Evolutionary conservation across 257 asterid species (phyloP).

Genomic region (Pogostemon cablin): DNA sequence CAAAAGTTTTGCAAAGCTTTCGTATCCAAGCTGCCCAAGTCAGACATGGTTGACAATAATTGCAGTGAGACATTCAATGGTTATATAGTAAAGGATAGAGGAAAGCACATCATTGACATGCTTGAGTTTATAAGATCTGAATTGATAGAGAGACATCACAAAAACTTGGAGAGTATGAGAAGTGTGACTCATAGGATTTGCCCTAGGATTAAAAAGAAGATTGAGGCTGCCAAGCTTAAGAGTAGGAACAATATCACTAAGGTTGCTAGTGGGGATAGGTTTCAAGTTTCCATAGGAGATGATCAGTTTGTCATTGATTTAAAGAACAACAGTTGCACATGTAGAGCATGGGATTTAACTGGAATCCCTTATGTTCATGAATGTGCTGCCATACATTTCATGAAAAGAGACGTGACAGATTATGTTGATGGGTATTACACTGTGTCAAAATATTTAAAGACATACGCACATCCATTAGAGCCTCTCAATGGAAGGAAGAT

Average conservation of each 20-base stretch:
- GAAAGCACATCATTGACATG: neutral
- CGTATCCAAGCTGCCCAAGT: neutral
- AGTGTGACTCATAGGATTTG: neutral
- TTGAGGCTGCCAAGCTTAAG: neutral
- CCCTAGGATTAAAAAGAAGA: neutral
- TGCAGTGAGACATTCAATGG: slow-evolving; percentile 2
- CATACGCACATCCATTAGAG: too few species aligned
- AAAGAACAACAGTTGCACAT: too few species aligned
- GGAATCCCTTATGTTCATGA: too few species aligned
- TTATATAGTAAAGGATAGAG: neutral
- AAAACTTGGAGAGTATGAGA: neutral
- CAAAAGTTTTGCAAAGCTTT: neutral
- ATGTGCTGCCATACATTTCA: too few species aligned
- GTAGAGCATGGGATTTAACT: too few species aligned
- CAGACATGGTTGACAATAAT: neutral
- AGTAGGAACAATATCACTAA: too few species aligned
- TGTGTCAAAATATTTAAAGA: too few species aligned
- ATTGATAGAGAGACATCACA: neutral
- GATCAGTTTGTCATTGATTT: too few species aligned
- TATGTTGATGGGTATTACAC: too few species aligned
- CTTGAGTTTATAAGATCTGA: neutral
- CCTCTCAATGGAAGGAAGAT: neutral
- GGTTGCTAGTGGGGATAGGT: too few species aligned
- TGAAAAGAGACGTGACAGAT: too few species aligned
- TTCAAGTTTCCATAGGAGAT: too few species aligned